Percentiles rank a stretch among this genome's conserved stretches.
Evolutionary conservation across 2,329 filamentous ascomycete genomes (phyloP).

Genomic region (Sclerotinia nivalis): DNA sequence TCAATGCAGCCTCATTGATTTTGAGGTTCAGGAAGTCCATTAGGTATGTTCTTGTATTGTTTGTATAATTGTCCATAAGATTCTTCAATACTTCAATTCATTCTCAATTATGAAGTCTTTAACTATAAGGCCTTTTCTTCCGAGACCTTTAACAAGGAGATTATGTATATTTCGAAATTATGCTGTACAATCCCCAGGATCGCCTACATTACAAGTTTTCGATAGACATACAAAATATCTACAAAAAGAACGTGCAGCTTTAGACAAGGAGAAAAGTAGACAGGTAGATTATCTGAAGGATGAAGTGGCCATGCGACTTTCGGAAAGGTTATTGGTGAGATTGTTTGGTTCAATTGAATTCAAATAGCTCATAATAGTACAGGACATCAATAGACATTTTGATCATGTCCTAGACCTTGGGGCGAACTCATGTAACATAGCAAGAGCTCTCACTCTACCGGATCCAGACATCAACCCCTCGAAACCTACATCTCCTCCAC

Average conservation of each 20-base stretch:
- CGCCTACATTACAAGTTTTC: constrained; percentile 85
- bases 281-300: constrained; percentile 91
- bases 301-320: constrained; percentile 81
- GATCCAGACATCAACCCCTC: constrained; percentile 63
- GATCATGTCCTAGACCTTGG: constrained; percentile 85
- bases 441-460: constrained; percentile 71
- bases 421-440: constrained; percentile 94
- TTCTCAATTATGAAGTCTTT: constrained; percentile 34
- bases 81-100: neutral
- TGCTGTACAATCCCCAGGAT: constrained; percentile 75
- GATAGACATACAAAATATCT: constrained; percentile 84
- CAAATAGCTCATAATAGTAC: constrained; percentile 18
- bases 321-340: constrained; percentile 77
- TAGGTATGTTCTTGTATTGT: neutral
- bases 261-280: constrained; percentile 68
- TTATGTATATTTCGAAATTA: constrained; percentile 55
- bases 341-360: constrained; percentile 23
- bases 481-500: constrained; percentile 59
- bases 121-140: constrained; percentile 33
- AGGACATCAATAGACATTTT: constrained; percentile 93
- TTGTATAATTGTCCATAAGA: neutral
- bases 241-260: constrained; percentile 84
- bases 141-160: constrained; percentile 28
- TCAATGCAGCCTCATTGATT: constrained; percentile 11
- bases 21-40: neutral